Conservation (phyloP, 768 basidiomycete genomes). For the Mycena albidolilacea region DNA sequence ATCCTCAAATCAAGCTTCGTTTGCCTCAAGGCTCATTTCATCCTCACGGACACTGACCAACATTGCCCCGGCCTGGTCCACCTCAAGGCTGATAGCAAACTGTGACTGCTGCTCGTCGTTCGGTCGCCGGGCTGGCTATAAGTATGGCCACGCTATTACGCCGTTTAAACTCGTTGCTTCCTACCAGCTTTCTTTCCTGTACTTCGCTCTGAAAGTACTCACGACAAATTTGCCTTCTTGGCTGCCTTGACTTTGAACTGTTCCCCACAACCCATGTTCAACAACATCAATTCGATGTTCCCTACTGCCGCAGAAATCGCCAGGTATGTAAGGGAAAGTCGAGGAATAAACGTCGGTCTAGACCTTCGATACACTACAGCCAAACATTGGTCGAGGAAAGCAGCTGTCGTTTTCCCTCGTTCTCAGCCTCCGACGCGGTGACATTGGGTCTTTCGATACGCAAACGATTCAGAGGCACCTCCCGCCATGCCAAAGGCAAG, state of each 20-base stretch:
- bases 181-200: not conserved
- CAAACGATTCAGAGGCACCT: slow-evolving; percentile 85
- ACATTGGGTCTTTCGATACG: slow-evolving; percentile 86
- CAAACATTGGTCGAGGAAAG: slow-evolving; percentile 81
- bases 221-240: not conserved
- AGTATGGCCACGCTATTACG: too few species aligned
- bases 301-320: slow-evolving; percentile 33
- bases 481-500: slow-evolving; percentile 81
- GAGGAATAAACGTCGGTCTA: not conserved
- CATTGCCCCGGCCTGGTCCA: too few species aligned
- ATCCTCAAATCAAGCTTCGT: too few species aligned
- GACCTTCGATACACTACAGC: slow-evolving; percentile 67
- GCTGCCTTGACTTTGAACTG: not conserved
- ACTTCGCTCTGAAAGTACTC: not conserved
- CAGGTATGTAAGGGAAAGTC: not conserved
- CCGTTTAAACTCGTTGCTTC: too few species aligned
- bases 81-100: too few species aligned
- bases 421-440: slow-evolving; percentile 84
- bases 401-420: slow-evolving; percentile 78
- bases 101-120: too few species aligned
- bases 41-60: too few species aligned
- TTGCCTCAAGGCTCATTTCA: too few species aligned
- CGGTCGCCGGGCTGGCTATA: too few species aligned
- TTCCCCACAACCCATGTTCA: slow-evolving; percentile 9
- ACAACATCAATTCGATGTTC: slow-evolving; percentile 25